These are phyloP conservation scores for Backusella luteola DNA, from an alignment of 192 early-diverging fungal species.

Conservation along the genomic window DNA sequence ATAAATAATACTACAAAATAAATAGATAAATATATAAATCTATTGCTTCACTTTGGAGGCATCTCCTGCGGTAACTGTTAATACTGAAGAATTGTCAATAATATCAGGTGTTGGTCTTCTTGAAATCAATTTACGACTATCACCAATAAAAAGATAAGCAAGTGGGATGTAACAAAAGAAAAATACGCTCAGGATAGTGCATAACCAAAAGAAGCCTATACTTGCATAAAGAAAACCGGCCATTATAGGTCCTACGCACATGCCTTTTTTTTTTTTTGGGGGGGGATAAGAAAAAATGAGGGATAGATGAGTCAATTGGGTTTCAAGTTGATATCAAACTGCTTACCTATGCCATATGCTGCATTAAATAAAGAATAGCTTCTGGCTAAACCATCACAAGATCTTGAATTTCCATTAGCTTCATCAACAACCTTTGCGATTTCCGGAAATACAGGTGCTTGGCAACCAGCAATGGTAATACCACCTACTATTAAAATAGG, in stretches of 20 bases:
- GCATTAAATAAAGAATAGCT: conserved; percentile 47
- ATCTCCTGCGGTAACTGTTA: neutral
- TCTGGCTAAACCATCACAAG: conserved; percentile 41
- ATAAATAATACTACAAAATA: neutral
- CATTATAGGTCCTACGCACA: conserved; percentile 27
- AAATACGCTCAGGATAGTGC: conserved; percentile 13
- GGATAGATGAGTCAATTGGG: neutral
- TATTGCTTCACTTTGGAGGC: neutral
- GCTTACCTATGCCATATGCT: conserved; percentile 32
- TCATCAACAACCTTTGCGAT: conserved; percentile 39
- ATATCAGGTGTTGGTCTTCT: neutral
- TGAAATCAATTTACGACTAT: neutral
- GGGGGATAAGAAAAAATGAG: neutral
- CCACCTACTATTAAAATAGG: conserved; percentile 36
- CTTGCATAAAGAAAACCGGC: conserved; percentile 27
- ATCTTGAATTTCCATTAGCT: conserved; percentile 32
- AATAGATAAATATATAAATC: neutral
- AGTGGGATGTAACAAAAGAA: conserved; percentile 20
- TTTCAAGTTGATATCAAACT: neutral
- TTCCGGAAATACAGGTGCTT: conserved; percentile 44
- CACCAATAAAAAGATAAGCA: conserved; percentile 23
- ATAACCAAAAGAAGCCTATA: conserved; percentile 38
- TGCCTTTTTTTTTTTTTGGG: neutral
- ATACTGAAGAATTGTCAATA: neutral
- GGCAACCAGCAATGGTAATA: conserved; percentile 33